Evolutionary conservation across 1,284 basidiomycete species (phyloP), one percentile per base, ranked within the genome.

Genomic region (Pascua sp.): DNA sequence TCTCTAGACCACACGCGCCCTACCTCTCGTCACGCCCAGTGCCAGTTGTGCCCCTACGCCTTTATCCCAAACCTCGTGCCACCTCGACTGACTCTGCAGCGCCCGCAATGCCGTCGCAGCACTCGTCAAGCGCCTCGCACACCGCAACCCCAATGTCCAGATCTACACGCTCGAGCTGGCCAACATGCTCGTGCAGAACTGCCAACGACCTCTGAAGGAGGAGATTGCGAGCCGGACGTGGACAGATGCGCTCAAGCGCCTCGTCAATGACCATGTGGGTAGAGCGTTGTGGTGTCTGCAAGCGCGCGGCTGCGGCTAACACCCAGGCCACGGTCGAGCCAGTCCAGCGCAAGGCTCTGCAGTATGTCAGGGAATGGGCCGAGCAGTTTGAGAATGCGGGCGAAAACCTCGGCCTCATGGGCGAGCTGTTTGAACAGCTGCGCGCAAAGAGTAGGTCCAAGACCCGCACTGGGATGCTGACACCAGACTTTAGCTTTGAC

Each of bases 141-240:
- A 99, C 77, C 86, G 95, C 41, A 96, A 90, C 73, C 89, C 95
- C 13, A 98, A 96, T 69, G 96, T 98, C 0, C 96, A 98, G 77
- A 83, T 98, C 1, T 97, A 95, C 70, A 85, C 93, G 10, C 84
- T 98, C n/a, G 82, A 81, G 59, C 81, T 96, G 12, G 83, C 86
- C 3, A 93, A 95, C 72, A 85, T 91, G 0, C 81, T 97, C 10
- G 87, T 88, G 46, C 97, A 96, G 83, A 98, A 99, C 77, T 90
- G 91, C 67, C 85, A 86, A 7, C 82, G 88, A 63, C 81, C 86
- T 16, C 80, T 96, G 8, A 86, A 94, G 71, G 84, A 88, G 52
- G 95, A 98, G 77, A 83, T 99, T 53, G 88, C 91, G 0, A 90
- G 88, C 39, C 83, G 90, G 51, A 88, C 90, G 8, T 98, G 97